Evolutionary conservation across 331 rosid genomes (phyloP), one percentile per base, ranked within the genome.

Genomic region (Dryas integrifolia): DNA sequence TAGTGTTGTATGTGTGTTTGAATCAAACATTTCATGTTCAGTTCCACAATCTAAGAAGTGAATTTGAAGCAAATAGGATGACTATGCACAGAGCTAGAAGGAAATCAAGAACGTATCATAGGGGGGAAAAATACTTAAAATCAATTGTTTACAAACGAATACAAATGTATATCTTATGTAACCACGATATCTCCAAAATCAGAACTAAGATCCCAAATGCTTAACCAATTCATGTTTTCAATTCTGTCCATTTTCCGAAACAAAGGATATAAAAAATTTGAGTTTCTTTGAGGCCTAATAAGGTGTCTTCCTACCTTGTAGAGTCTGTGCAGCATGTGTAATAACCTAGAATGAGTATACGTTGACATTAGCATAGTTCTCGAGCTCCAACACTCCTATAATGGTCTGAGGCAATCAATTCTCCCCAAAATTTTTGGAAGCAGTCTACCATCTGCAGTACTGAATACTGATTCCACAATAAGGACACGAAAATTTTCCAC

Each of bases 381-480:
- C 6, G 9, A 58, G 8, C 9, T 26, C 16, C 16, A 58, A n/a
- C 41, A 58, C 24, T 21, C 24, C 24, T 5, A 58, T 9, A 10
- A 30, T 5, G 15, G 38, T 56, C 13, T 5, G 13, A 13, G 11
- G 48, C 48, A 44, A 5, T 44, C 9, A 44, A 44, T 44, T 44
- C 2, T 44, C 48, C 48, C 9, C 9, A 44, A 44, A 44, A 44
- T 44, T 44, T 44, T 44, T 44, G 48, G 48, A 44, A 57, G 62
- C 40, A 57, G 15, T 57, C 9, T 57, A 57, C 62, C 40, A 65
- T 24, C 3, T 45, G 70, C 70, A 26, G 49, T 65, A 65, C 56
- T 10, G 14, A 45, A 0, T 50, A 5, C 39, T 9, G 9, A 12
- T 58, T 35, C 4, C 40, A 21, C 40, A 65, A 56, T 26, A 35